A percentile compares a stretch with the other conserved stretches of the same genome.
These are phyloP conservation scores for Sphaerulina populicola DNA, from an alignment of 2,329 filamentous ascomycete genomes.

Conservation along the genomic window DNA sequence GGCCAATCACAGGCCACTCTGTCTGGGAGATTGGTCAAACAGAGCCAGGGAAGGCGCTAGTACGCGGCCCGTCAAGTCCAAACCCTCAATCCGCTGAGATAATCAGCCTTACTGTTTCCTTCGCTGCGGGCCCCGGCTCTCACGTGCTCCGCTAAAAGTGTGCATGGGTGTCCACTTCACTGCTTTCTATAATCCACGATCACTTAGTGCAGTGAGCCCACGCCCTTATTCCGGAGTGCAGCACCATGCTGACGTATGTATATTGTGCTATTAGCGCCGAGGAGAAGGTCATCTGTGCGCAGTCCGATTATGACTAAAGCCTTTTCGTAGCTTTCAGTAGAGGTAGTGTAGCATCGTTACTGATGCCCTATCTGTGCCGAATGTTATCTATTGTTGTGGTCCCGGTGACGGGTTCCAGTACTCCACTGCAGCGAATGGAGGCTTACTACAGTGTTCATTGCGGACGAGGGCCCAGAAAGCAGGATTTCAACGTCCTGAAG, in stretches of 20 bases:
- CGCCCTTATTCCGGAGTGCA: not conserved
- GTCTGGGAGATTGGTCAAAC: no score
- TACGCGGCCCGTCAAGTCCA: no score
- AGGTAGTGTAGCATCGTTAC: not conserved
- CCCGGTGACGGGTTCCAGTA: not conserved
- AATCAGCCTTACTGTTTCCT: not conserved
- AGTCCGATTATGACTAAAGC: not conserved
- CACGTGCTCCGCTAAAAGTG: not conserved
- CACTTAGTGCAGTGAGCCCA: not conserved
- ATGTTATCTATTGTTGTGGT: not conserved
- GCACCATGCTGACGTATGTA: not conserved
- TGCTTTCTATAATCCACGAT: not conserved
- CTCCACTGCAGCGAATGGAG: not conserved
- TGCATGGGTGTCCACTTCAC: not conserved
- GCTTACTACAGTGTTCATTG: not conserved
- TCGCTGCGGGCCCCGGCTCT: not conserved
- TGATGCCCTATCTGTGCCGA: not conserved
- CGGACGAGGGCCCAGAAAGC: not conserved
- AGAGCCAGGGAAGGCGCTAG: no score
- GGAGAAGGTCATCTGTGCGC: not conserved
- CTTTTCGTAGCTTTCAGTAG: not conserved
- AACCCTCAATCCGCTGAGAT: no score
- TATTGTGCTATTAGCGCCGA: not conserved
- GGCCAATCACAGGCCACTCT: no score
- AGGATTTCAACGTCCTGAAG: not conserved